Percentiles rank a stretch among this genome's conserved stretches.
Conservation (phyloP, 441 rosid species). For the Hura crepitans region DNA sequence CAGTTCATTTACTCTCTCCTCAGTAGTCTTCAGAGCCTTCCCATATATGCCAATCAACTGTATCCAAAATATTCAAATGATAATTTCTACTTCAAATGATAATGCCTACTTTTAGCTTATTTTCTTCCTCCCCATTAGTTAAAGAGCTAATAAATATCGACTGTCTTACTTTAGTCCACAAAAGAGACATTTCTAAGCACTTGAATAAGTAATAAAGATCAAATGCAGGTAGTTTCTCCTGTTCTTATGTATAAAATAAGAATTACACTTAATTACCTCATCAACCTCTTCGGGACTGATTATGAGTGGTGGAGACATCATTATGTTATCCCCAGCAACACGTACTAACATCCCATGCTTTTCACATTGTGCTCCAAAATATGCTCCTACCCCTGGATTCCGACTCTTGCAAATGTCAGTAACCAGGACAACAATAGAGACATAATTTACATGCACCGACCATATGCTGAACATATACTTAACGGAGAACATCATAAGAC, state of each 20-base stretch:
- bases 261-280: slow-evolving; percentile 39
- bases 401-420: background rate
- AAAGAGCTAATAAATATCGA: no score
- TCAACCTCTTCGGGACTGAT: slow-evolving; percentile 65
- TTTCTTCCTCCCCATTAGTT: no score
- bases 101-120: no score
- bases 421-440: background rate
- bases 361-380: slow-evolving; percentile 81
- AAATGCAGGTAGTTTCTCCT: background rate
- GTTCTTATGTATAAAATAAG: background rate
- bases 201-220: no score
- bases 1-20: slow-evolving; percentile 74
- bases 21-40: slow-evolving; percentile 67
- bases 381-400: slow-evolving; percentile 63
- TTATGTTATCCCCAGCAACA: slow-evolving; percentile 75
- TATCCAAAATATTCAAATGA: background rate
- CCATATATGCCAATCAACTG: slow-evolving; percentile 70
- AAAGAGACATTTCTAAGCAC: background rate
- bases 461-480: background rate
- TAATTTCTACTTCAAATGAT: background rate
- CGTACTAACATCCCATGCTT: slow-evolving; percentile 82
- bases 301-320: slow-evolving; percentile 94
- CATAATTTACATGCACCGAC: no score
- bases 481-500: background rate
- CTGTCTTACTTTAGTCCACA: no score